A percentile compares a stretch with the other conserved stretches of the same genome.
phyloP scores from a whole-genome alignment of 495 filamentous ascomycete species.

The Saxophila tyrrhenica region DNA sequence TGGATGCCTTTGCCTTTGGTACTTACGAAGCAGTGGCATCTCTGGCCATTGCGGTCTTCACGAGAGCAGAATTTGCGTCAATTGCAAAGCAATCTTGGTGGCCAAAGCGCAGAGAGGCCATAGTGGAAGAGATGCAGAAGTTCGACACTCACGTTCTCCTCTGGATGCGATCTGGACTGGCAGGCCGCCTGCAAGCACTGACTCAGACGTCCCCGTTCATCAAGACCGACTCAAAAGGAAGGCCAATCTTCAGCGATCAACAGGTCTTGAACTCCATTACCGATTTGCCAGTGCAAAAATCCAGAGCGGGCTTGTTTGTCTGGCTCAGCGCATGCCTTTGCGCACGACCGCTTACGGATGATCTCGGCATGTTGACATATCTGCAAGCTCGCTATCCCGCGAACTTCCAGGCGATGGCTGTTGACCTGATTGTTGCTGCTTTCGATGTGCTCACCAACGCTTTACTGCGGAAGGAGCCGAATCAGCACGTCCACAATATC shows the following conservation, averaged over 20 bases:
- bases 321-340: conserved; percentile 76
- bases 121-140: conserved; percentile 10
- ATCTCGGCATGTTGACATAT: conserved; percentile 63
- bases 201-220: conserved; percentile 12
- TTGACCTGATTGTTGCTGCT: conserved; percentile 72
- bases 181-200: conserved; percentile 9
- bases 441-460: conserved; percentile 86
- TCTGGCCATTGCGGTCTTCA: conserved; percentile 6
- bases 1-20: conserved; percentile 3
- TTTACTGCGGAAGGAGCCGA: conserved; percentile 65
- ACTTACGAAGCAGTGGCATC: conserved; percentile 13
- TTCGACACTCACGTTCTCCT: conserved; percentile 16
- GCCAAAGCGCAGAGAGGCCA: conserved; percentile 2
- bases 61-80: conserved; percentile 1
- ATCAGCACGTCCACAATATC: conserved; percentile 61
- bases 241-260: conserved; percentile 5
- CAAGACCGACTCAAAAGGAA: conserved; percentile 9
- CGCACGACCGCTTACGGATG: conserved; percentile 72
- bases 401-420: conserved; percentile 60
- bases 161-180: conserved; percentile 12
- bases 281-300: conserved; percentile 57
- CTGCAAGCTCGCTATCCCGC: conserved; percentile 76
- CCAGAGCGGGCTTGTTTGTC: conserved; percentile 85
- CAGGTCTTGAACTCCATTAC: conserved; percentile 35
- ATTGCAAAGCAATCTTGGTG: conserved; percentile 12